Evolutionary conservation across 257 asterid genomes (phyloP), one percentile per base, ranked within the genome.

Genomic region (Nicotiana undulata): DNA sequence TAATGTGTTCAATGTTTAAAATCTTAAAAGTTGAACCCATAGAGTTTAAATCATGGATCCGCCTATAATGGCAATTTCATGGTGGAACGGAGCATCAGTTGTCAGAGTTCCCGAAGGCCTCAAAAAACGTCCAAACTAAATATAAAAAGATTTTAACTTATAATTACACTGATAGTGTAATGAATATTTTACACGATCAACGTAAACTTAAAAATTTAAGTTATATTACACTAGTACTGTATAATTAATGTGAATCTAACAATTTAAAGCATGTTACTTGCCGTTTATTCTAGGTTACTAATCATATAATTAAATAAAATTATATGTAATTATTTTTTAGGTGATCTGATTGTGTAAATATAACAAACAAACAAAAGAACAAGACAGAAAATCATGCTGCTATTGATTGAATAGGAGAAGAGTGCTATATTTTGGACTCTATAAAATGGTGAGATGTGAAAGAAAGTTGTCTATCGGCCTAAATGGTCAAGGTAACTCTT

Each of bases 321-420:
- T 63, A 3, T 2, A 0, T 31, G 22, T 20, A 0, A 4, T 32
- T 31, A 31, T 0, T 0, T 64, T 64, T 29, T 6, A 29, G 15
- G 1, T 16, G 3, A 16, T 0, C 0, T 16, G 2, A 17, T 7
- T 29, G 0, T 29, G 29, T 1, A 51, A 51, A 51, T 12, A 51
- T 51, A 51, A 12, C 15, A 51, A 49, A 51, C 55, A 51, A 51
- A 51, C 55, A 3, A 51, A 51, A 51, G 55, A 51, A 51, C 2
- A 12, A 51, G 16, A 12, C 9, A 60, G 0, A 67, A 18, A 67
- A 67, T 34, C 1, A 58, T 58, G 28, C 3, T 10, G 63, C 63
- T 58, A 58, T 0, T 58, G 4, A 58, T 58, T 58, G 12, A 59
- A 59, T 9, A 20, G 29, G 9, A 59, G 64, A 9, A 1, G 3